A percentile compares a stretch with the other conserved stretches of the same genome.
These are phyloP conservation scores for Aspergillus udagawae DNA, from an alignment of 2,329 filamentous ascomycete genomes.

Conservation along the genomic window DNA sequence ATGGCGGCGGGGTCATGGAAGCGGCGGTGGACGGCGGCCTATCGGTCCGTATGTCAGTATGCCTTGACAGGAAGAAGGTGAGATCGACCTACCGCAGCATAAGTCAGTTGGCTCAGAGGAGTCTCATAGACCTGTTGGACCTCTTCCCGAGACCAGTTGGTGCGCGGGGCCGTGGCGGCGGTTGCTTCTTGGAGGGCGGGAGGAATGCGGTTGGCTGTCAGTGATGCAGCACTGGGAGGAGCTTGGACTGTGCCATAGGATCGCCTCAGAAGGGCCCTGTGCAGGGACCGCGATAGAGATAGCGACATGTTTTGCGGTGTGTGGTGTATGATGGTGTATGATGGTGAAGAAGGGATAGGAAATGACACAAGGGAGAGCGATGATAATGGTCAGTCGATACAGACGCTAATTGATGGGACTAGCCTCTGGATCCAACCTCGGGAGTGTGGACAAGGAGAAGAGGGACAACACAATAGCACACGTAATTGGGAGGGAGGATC, in stretches of 20 bases:
- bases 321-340: too few relatives aligned
- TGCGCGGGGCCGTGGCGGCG: constrained; percentile 50
- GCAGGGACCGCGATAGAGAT: constrained; percentile 25
- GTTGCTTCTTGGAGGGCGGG: constrained; percentile 34
- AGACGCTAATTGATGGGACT: neutral
- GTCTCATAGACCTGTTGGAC: constrained; percentile 78
- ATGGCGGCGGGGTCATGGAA: constrained; percentile 82
- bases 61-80: neutral
- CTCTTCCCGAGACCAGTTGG: constrained; percentile 77
- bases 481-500: too few relatives aligned
- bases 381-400: neutral
- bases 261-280: constrained; percentile 24
- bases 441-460: neutral
- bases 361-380: neutral
- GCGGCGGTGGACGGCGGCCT: constrained; percentile 75
- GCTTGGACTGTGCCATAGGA: constrained; percentile 40
- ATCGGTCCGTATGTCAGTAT: neutral
- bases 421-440: neutral
- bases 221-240: constrained; percentile 27
- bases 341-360: neutral
- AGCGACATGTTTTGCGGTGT: constrained; percentile 21
- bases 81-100: constrained; percentile 60
- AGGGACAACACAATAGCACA: neutral
- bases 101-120: constrained; percentile 73
- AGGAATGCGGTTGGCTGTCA: constrained; percentile 27